Conservation (phyloP, 208 protist genomes). For the Wallacemonas sp. region DNA sequence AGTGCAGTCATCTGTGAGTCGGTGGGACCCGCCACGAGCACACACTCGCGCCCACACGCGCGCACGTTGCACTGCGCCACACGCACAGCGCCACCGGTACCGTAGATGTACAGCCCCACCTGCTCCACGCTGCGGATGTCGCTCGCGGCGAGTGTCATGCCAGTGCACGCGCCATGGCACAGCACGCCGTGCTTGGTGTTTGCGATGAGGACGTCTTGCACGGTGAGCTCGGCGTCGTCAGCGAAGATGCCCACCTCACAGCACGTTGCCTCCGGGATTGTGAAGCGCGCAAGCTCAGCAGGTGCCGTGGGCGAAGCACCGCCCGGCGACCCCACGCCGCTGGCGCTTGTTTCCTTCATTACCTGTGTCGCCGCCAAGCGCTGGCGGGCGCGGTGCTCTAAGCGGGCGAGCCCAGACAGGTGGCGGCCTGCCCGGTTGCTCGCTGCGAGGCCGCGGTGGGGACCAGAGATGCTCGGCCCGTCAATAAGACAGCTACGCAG, state of each 20-base stretch:
- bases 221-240: constrained; percentile 67
- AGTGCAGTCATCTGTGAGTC: constrained; percentile 28
- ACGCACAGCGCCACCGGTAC: constrained; percentile 33
- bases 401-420: constrained; percentile 17
- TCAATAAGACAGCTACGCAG: constrained; percentile 52
- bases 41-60: constrained; percentile 55
- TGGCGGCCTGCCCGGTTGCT: constrained; percentile 11
- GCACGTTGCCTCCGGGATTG: constrained; percentile 19
- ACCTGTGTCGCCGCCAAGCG: constrained; percentile 13
- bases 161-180: constrained; percentile 46
- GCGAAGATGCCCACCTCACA: constrained; percentile 68
- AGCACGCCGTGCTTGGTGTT: constrained; percentile 59
- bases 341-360: constrained; percentile 11
- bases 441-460: not conserved
- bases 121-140: constrained; percentile 54
- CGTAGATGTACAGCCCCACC: constrained; percentile 63
- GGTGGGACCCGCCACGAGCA: constrained; percentile 58
- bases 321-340: not conserved
- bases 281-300: constrained; percentile 31
- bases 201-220: constrained; percentile 64
- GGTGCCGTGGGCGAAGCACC: no score
- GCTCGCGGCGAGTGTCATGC: constrained; percentile 23
- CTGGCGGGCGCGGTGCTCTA: constrained; percentile 23
- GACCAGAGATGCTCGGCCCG: constrained; percentile 29
- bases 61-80: constrained; percentile 37